Evolutionary conservation across 441 rosid genomes (phyloP), one percentile per base, ranked within the genome.

Genomic region (Eruca vesicaria): DNA sequence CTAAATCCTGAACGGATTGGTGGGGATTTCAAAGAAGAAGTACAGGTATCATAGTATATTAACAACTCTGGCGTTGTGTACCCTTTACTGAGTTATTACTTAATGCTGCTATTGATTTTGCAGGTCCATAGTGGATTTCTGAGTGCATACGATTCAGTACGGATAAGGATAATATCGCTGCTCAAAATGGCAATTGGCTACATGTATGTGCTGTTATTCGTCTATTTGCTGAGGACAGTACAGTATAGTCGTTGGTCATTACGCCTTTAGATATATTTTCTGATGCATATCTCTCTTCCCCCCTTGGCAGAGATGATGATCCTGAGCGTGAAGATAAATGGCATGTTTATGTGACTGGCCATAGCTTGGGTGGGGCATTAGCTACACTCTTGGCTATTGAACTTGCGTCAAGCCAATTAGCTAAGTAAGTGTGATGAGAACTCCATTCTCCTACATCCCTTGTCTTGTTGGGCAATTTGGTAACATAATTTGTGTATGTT

Each of bases 341-440:
- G 99, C 96, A 88, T 76, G 91, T 92, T 71, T 94, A 88, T 86
- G 93, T 87, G 74, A 94, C 98, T 59, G 99, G 99, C 72, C 98
- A 94, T 84, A 94, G 99, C 84, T 86, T 94, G 82, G 99, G 99
- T 77, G 99, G 98, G 74, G 99, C 99, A 73, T 78, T 94, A 71
- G 93, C 99, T 31, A 94, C 98, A 66, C 98, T 94, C 64, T 89
- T 87, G 76, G 88, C 96, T 73, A 92, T 92, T 80, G 99, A 94
- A 83, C 94, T 94, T 84, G 89, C 96, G 21, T 90, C 98, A 48
- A 92, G 97, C 84, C 90, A 87, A 82, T 83, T 94, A 73, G 87
- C 88, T 63, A 90, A 88, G 99, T 92, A 79, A 79, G 97, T 78
- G 15, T 6, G 31, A 60, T 32, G 60, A 29, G 16, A 60, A 69